These are phyloP conservation scores for Phaeomoniella chlamydospora DNA, from an alignment of 2,329 filamentous ascomycete genomes.

Conservation along the genomic window DNA sequence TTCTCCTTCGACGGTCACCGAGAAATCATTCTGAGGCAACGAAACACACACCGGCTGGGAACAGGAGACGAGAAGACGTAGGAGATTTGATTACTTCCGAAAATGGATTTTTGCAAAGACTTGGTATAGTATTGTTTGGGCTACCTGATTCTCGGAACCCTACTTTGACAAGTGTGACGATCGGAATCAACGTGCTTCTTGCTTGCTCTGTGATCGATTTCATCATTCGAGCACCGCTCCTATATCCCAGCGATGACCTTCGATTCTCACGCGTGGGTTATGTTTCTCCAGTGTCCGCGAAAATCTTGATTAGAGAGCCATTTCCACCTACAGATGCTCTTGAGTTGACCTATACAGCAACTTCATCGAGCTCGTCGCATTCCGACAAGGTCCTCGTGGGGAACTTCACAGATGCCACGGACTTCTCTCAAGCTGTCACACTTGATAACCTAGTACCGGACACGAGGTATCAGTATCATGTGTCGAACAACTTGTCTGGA, in stretches of 20 bases:
- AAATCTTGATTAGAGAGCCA: constrained; percentile 73
- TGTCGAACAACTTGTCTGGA: constrained; percentile 77
- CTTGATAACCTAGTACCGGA: constrained; percentile 55
- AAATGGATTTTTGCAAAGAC: too few relatives aligned
- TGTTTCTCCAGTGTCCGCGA: constrained; percentile 66
- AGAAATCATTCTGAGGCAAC: not conserved
- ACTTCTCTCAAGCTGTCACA: constrained; percentile 62
- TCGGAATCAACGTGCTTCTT: constrained; percentile 57
- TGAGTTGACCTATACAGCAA: constrained; percentile 42
- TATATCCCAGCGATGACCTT: constrained; percentile 58
- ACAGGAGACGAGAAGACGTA: not conserved
- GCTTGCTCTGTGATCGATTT: constrained; percentile 62
- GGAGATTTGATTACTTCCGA: too few relatives aligned
- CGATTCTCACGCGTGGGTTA: constrained; percentile 81
- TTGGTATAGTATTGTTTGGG: too few relatives aligned
- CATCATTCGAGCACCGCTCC: constrained; percentile 56
- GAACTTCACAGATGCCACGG: constrained; percentile 58
- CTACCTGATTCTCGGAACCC: too few relatives aligned
- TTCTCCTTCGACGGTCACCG: constrained; percentile 2
- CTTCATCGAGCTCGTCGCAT: constrained; percentile 35
- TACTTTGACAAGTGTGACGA: constrained; percentile 26
- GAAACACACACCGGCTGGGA: not conserved
- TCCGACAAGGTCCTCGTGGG: constrained; percentile 50
- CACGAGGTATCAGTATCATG: constrained; percentile 65
- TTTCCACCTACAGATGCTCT: constrained; percentile 60